Conservation (phyloP, 768 basidiomycete genomes). For the Lactifluus pinguis region DNA sequence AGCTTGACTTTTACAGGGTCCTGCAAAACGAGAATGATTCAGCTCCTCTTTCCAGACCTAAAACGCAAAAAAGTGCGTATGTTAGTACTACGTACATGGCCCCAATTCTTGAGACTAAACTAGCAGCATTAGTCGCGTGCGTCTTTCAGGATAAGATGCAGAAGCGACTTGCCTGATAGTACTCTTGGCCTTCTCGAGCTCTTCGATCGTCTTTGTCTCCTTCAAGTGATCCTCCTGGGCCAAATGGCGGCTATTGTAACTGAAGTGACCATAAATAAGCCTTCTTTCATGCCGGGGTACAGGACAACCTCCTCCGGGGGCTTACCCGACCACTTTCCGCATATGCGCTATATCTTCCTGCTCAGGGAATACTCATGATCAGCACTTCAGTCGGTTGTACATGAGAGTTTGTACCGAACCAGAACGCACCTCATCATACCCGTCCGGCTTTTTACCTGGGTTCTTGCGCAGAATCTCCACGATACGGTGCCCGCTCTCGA, state of each 20-base stretch:
- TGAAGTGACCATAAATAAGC: neutral
- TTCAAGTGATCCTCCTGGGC: slow-evolving; percentile 27
- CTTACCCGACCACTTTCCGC: slow-evolving; percentile 27
- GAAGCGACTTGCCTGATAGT: slow-evolving; percentile 24
- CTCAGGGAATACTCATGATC: neutral
- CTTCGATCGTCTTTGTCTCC: slow-evolving; percentile 20
- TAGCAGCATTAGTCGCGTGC: neutral
- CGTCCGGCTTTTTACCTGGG: slow-evolving; percentile 24
- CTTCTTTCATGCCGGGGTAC: neutral
- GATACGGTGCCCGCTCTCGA: slow-evolving; percentile 29
- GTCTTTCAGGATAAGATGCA: no score
- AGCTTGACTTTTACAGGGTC: slow-evolving; percentile 25
- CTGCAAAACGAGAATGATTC: slow-evolving; percentile 10
- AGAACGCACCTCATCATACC: slow-evolving; percentile 22
- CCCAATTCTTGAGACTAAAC: slow-evolving; percentile 27
- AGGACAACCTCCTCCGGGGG: neutral
- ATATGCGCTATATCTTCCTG: slow-evolving; percentile 29
- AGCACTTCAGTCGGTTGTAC: neutral
- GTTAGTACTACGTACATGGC: slow-evolving; percentile 23
- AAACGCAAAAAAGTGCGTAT: no score
- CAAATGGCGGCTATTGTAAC: slow-evolving; percentile 28
- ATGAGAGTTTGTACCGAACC: neutral
- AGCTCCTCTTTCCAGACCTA: neutral
- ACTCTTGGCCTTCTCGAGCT: slow-evolving; percentile 27
- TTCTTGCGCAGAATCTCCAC: slow-evolving; percentile 29